Evolutionary conservation across 441 rosid genomes (phyloP).

Genomic region (Pelargonium citronellum): DNA sequence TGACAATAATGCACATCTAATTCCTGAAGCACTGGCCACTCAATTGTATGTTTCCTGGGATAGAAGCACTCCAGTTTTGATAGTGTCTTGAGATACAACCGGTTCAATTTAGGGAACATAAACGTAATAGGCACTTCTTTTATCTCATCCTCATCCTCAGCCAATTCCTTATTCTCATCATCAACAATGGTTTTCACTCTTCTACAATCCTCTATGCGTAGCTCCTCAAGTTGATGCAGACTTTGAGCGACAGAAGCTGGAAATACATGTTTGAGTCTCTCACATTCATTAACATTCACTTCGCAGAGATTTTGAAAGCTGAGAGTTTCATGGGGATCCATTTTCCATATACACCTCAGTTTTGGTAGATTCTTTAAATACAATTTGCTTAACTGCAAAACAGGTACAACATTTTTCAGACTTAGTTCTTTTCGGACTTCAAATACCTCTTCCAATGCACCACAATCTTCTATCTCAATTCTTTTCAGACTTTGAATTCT

Average conservation of each 20-base stretch:
- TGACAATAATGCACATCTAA: not conserved
- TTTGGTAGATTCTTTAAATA: too few species aligned
- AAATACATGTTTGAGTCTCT: not conserved
- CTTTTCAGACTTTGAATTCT: too few species aligned
- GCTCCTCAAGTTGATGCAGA: not conserved
- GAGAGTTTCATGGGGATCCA: not conserved
- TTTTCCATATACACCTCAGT: too few species aligned
- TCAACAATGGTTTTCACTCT: not conserved
- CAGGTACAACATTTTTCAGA: too few species aligned
- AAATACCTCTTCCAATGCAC: too few species aligned
- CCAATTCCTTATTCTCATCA: not conserved
- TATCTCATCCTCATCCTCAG: not conserved
- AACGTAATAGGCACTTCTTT: not conserved
- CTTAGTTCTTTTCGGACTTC: too few species aligned
- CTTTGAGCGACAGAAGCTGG: not conserved
- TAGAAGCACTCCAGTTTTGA: not conserved
- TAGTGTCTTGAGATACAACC: not conserved
- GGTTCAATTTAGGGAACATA: not conserved
- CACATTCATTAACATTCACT: not conserved
- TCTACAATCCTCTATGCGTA: not conserved
- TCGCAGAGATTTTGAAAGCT: not conserved
- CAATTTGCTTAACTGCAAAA: too few species aligned
- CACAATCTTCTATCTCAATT: too few species aligned
- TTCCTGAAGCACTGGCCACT: not conserved
- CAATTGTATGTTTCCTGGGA: conserved; percentile 2